phyloP scores from a whole-genome alignment of 169 alveolate genomes.

The Plasmodium fragile region DNA sequence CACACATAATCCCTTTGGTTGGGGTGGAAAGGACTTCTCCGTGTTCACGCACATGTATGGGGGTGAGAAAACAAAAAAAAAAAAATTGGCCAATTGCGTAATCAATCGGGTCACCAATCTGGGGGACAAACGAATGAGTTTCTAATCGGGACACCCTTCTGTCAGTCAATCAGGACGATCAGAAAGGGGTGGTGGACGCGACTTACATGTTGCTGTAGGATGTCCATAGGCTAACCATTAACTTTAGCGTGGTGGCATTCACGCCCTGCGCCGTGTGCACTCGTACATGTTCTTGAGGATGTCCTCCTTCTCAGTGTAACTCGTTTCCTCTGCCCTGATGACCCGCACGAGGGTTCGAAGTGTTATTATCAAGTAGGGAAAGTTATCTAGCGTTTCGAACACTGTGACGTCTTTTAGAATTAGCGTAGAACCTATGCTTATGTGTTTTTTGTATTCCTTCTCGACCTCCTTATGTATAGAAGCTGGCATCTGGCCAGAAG shows the following conservation, averaged over 20 bases:
- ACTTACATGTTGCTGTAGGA: background rate
- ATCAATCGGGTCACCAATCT: background rate
- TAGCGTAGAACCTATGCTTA: slow-evolving; percentile 62
- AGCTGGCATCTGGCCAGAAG: slow-evolving; percentile 76
- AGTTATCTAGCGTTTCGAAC: slow-evolving; percentile 59
- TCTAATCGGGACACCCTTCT: background rate
- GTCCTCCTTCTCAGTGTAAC: slow-evolving; percentile 14
- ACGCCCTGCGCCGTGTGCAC: background rate
- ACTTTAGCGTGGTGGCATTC: background rate
- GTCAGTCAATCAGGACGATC: background rate
- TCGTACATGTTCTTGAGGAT: slow-evolving; percentile 5
- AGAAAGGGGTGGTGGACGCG: background rate
- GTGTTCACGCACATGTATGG: background rate
- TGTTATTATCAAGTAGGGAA: slow-evolving; percentile 58
- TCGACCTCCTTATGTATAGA: slow-evolving; percentile 72
- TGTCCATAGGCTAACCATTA: background rate
- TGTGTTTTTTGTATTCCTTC: slow-evolving; percentile 53
- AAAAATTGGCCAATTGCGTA: background rate
- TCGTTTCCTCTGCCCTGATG: slow-evolving; percentile 56
- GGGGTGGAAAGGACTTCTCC: background rate
- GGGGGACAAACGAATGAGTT: background rate
- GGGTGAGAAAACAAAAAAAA: background rate
- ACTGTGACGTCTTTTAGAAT: slow-evolving; percentile 51
- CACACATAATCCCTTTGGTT: background rate
- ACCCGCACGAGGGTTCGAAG: slow-evolving; percentile 69